These are phyloP conservation scores for Heliosperma pusillum DNA, from an alignment of 148 eudicot genomes.

Conservation along the genomic window DNA sequence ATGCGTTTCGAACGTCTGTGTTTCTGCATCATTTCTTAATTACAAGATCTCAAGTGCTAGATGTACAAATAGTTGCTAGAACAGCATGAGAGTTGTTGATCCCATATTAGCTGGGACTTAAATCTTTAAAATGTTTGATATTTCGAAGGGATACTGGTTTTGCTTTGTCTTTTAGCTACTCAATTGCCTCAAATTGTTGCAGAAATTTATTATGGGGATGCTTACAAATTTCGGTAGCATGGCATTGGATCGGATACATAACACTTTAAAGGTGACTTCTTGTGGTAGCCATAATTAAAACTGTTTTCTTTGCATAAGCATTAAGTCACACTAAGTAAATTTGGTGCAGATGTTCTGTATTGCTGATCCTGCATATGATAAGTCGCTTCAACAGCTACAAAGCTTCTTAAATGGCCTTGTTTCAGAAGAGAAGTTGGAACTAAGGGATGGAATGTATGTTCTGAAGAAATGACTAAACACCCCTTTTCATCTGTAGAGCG, in stretches of 20 bases:
- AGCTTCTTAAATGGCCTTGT: conserved; percentile 84
- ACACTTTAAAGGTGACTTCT: conserved; percentile 76
- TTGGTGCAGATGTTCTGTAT: conserved; percentile 79
- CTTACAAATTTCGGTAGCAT: conserved; percentile 94
- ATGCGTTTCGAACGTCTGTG: neutral
- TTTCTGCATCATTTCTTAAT: neutral
- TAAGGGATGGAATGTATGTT: conserved; percentile 73
- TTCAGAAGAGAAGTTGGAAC: conserved; percentile 88
- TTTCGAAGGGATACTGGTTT: neutral
- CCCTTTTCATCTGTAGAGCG: neutral
- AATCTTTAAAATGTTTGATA: neutral
- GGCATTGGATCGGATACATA: conserved; percentile 90
- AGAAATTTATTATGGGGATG: conserved; percentile 96
- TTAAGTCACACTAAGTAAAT: conserved; percentile 11
- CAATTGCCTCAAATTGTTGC: conserved; percentile 28
- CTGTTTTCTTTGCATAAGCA: neutral
- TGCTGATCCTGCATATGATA: conserved; percentile 85
- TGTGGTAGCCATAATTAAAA: neutral
- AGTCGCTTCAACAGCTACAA: conserved; percentile 93
- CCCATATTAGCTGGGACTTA: neutral
- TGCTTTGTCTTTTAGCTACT: conserved; percentile 5
- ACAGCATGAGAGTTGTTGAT: neutral
- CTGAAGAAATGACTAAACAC: conserved; percentile 54
- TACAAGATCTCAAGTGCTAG: neutral
- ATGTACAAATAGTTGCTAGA: neutral